These are phyloP conservation scores for Dysphania ambrosioides DNA, from an alignment of 148 eudicot species.

Conservation along the genomic window DNA sequence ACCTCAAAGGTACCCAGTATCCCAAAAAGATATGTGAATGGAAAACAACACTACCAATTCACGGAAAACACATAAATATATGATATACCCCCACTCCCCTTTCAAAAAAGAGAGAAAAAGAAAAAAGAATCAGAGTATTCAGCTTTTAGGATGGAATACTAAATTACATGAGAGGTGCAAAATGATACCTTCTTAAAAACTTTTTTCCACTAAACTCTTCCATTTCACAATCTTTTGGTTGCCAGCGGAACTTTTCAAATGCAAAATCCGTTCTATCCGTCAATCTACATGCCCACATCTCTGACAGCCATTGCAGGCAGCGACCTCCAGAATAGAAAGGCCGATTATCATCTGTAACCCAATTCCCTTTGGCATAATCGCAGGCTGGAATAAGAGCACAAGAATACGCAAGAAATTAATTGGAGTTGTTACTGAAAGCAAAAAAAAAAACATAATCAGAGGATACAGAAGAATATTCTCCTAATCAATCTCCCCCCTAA, in stretches of 20 bases:
- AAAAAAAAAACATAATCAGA: neutral
- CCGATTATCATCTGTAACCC: constrained; percentile 67
- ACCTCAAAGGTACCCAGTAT: too few species aligned
- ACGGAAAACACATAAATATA: neutral
- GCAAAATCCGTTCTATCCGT: constrained; percentile 77
- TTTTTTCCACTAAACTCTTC: constrained; percentile 60
- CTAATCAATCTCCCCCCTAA: neutral
- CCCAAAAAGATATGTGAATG: neutral
- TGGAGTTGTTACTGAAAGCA: neutral
- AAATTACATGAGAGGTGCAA: neutral
- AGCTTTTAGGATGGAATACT: neutral
- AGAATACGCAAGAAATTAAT: constrained; percentile 7
- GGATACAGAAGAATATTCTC: neutral
- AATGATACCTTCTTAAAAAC: constrained; percentile 61
- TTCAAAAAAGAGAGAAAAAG: too few species aligned
- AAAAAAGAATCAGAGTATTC: neutral
- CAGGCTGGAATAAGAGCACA: constrained; percentile 52
- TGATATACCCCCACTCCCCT: neutral
- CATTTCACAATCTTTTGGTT: constrained; percentile 71
- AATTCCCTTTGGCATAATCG: constrained; percentile 73
- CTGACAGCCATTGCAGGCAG: constrained; percentile 89
- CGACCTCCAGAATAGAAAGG: constrained; percentile 90
- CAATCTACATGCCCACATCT: constrained; percentile 94
- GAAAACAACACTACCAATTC: too few species aligned
- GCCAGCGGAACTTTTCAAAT: constrained; percentile 86